These are phyloP conservation scores for Zizania palustris DNA, from an alignment of 202 grass and related monocot species.

Conservation along the genomic window DNA sequence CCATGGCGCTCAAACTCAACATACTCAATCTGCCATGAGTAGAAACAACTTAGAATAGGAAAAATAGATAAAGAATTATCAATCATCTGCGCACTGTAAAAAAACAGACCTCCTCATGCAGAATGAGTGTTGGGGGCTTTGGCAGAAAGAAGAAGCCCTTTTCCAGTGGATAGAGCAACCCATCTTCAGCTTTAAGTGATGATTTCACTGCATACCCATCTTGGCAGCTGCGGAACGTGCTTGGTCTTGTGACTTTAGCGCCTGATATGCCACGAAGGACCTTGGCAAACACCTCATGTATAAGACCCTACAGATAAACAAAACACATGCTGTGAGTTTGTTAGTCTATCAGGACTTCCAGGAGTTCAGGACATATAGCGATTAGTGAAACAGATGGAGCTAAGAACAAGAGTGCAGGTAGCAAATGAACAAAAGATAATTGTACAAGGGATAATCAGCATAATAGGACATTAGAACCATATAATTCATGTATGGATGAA, in stretches of 20 bases:
- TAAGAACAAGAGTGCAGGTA: constrained; percentile 18
- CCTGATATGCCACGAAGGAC: constrained; percentile 72
- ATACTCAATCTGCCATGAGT: constrained; percentile 67
- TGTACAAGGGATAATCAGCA: background rate
- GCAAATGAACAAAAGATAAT: background rate
- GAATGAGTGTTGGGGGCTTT: constrained; percentile 82
- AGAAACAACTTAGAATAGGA: constrained; percentile 24
- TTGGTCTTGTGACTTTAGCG: constrained; percentile 70
- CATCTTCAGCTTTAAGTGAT: constrained; percentile 91
- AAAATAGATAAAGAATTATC: constrained; percentile 9
- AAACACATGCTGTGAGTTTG: constrained; percentile 20
- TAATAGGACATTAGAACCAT: background rate
- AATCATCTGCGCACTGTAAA: background rate
- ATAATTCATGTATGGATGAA: background rate
- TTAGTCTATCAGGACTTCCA: constrained; percentile 4
- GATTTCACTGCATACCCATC: constrained; percentile 86
- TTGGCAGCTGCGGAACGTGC: constrained; percentile 67
- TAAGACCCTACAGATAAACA: constrained; percentile 57
- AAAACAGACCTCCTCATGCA: constrained; percentile 71
- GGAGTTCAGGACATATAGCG: constrained; percentile 25
- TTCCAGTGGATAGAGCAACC: constrained; percentile 75
- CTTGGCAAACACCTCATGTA: constrained; percentile 71
- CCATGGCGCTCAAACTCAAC: constrained; percentile 84
- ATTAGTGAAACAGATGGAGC: background rate
- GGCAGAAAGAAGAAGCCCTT: constrained; percentile 89